Conservation (phyloP, 2,329 filamentous ascomycete species). For the Monilinia aucupariae region DNA sequence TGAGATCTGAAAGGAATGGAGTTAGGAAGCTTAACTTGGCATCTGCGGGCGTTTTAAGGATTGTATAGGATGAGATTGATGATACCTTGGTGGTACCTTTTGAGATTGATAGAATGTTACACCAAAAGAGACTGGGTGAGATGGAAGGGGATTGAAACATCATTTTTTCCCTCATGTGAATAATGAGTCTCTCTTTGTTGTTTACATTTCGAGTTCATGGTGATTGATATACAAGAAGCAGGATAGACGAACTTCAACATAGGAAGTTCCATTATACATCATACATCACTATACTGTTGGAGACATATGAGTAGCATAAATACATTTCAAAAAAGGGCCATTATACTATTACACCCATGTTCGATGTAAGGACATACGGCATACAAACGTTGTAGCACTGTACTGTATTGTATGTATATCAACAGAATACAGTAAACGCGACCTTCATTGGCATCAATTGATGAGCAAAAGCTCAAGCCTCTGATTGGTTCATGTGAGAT, state of each 20-base stretch:
- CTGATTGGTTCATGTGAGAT: no score
- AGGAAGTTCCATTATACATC: no score
- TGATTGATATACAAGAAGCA: no score
- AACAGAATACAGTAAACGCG: no score
- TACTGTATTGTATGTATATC: no score
- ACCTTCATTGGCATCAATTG: no score
- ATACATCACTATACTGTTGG: no score
- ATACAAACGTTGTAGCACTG: no score
- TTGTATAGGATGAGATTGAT: slow-evolving; percentile 18
- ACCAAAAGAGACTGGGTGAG: not conserved
- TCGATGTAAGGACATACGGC: no score
- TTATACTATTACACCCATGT: no score
- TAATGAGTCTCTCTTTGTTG: not conserved
- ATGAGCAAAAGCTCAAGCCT: not conserved
- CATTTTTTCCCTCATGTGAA: not conserved
- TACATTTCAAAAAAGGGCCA: no score
- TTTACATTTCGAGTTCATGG: not conserved
- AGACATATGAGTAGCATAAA: no score
- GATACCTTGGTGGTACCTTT: slow-evolving; percentile 19
- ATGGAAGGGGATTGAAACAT: not conserved
- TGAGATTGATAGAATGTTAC: slow-evolving; percentile 14
- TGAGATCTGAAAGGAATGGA: slow-evolving; percentile 14
- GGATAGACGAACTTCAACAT: not conserved
- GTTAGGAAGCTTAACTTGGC: slow-evolving; percentile 16
- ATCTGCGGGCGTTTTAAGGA: slow-evolving; percentile 22